Conservation (phyloP, 257 asterid genomes). For the Apocynum venetum region DNA sequence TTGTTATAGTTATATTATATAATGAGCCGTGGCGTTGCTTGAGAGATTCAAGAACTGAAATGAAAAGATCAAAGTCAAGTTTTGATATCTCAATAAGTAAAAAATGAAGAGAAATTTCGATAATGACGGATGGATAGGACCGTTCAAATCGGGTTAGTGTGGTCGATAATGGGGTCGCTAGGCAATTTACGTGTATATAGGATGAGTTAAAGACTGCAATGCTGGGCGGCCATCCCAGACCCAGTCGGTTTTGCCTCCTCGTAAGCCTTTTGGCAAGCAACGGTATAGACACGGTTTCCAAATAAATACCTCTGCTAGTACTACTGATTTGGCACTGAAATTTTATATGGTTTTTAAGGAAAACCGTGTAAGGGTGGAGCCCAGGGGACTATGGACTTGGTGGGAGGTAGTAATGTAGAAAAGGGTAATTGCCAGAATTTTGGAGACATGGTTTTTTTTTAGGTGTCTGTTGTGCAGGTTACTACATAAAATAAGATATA, state of each 20-base stretch:
- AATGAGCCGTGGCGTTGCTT: background rate
- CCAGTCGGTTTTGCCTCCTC: background rate
- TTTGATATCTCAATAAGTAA: background rate
- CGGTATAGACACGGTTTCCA: background rate
- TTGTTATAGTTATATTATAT: background rate
- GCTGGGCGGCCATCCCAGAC: background rate
- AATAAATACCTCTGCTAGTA: no score
- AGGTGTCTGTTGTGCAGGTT: no score
- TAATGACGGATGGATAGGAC: constrained; percentile 7
- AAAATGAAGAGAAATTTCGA: background rate
- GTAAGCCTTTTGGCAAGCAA: background rate
- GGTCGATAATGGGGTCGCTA: background rate
- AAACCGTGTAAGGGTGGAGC: no score
- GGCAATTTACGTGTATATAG: background rate
- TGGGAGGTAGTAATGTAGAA: no score
- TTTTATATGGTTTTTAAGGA: no score
- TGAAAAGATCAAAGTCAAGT: background rate
- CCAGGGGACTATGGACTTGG: no score
- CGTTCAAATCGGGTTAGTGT: background rate
- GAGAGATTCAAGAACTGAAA: constrained; percentile 4
- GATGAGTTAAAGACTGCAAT: background rate
- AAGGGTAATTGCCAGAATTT: no score
- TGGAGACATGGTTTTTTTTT: no score
- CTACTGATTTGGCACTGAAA: background rate
- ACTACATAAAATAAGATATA: no score